Evolutionary conservation across 2,329 filamentous ascomycete species (phyloP).

Genomic region (Hirsutella thompsonii): DNA sequence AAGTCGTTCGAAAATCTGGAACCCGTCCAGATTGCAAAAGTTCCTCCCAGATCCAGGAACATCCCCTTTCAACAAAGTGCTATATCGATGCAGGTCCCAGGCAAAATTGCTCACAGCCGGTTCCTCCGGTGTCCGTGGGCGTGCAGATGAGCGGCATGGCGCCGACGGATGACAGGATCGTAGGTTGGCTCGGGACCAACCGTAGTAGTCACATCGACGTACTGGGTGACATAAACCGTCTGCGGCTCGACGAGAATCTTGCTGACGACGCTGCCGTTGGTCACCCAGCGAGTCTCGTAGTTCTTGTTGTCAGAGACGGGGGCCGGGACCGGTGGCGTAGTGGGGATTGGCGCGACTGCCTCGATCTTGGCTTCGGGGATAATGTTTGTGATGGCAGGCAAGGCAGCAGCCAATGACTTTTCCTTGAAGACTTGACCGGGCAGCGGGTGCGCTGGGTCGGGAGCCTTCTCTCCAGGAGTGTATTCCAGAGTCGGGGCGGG

Average conservation of each 20-base stretch:
- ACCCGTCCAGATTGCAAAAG: slow-evolving; percentile 20
- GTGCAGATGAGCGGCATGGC: slow-evolving; percentile 22
- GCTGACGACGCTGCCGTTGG: slow-evolving; percentile 34
- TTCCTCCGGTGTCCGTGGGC: slow-evolving; percentile 22
- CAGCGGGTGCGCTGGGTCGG: slow-evolving; percentile 18
- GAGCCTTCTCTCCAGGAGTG: slow-evolving; percentile 19
- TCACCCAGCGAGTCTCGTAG: slow-evolving; percentile 39
- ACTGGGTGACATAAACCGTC: slow-evolving; percentile 37
- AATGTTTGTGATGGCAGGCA: slow-evolving; percentile 3
- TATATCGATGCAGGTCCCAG: slow-evolving; percentile 2
- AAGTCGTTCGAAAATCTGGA: slow-evolving; percentile 15
- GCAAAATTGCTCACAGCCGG: slow-evolving; percentile 7
- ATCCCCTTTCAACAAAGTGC: slow-evolving; percentile 6
- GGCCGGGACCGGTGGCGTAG: slow-evolving; percentile 4
- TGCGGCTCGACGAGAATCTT: slow-evolving; percentile 46
- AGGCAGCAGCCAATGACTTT: slow-evolving; percentile 6
- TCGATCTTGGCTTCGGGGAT: background rate
- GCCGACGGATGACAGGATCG: slow-evolving; percentile 8
- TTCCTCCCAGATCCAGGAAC: slow-evolving; percentile 7
- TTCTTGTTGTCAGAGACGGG: slow-evolving; percentile 15
- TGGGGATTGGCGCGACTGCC: slow-evolving; percentile 4
- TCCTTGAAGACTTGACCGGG: slow-evolving; percentile 32
- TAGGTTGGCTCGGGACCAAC: slow-evolving; percentile 11
- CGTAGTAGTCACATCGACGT: slow-evolving; percentile 27
- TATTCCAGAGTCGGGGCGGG: slow-evolving; percentile 15